Percentiles rank a stretch among this genome's conserved stretches.
These are phyloP conservation scores for Cryptococcus jaspeensis DNA, from an alignment of 1,284 basidiomycete species.

Conservation along the genomic window DNA sequence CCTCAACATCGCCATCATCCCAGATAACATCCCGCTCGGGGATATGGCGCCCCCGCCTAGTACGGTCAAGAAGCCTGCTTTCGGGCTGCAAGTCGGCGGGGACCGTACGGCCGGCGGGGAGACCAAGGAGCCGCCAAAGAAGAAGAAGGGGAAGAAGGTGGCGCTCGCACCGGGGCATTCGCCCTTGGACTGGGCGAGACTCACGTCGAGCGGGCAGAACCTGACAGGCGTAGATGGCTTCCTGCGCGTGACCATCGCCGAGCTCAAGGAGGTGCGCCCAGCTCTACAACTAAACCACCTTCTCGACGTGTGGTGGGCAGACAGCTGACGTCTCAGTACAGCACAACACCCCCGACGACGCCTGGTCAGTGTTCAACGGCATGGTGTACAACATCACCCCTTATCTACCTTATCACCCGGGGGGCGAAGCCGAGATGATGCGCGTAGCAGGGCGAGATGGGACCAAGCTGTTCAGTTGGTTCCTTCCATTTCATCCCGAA, in stretches of 20 bases:
- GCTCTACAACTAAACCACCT: too few species aligned
- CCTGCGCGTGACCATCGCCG: constrained; percentile 69
- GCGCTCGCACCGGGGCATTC: constrained; percentile 87
- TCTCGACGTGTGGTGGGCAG: background rate
- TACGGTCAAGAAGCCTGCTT: constrained; percentile 38
- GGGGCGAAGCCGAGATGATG: constrained; percentile 91
- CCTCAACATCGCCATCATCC: constrained; percentile 45
- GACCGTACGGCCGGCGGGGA: constrained; percentile 4
- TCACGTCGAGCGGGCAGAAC: constrained; percentile 76
- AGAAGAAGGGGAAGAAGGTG: constrained; percentile 72
- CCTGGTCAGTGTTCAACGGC: constrained; percentile 89
- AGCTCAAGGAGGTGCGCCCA: constrained; percentile 74
- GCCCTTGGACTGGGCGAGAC: constrained; percentile 88
- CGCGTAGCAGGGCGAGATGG: constrained; percentile 94
- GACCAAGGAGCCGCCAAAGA: constrained; percentile 46
- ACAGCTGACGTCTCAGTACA: constrained; percentile 13
- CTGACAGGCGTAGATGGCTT: constrained; percentile 62
- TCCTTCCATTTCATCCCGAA: too few species aligned
- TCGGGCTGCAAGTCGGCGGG: constrained; percentile 42
- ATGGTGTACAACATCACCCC: constrained; percentile 97
- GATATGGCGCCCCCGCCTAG: constrained; percentile 44
- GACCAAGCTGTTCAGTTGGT: constrained; percentile 91
- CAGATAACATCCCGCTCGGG: constrained; percentile 39
- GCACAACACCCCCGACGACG: constrained; percentile 66
- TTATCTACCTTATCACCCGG: constrained; percentile 89